These are phyloP conservation scores for Acorus calamus DNA, from an alignment of 106 monocot genomes.

Conservation along the genomic window DNA sequence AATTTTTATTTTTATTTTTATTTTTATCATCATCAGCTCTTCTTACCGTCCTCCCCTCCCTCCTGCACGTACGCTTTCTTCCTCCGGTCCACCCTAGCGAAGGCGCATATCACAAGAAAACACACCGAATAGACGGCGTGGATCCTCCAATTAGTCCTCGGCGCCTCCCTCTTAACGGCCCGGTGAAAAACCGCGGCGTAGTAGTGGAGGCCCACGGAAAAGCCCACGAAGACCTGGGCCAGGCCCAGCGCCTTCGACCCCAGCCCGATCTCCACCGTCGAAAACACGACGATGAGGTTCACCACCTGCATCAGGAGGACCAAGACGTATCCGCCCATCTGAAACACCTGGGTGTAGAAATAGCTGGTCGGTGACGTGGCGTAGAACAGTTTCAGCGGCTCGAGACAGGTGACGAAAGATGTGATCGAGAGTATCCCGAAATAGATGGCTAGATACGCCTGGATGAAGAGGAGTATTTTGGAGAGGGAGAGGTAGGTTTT, in stretches of 20 bases:
- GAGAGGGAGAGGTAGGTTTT: slow-evolving; percentile 35
- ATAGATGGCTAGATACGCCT: slow-evolving; percentile 71
- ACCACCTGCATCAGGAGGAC: slow-evolving; percentile 39
- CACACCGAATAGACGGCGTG: slow-evolving; percentile 67
- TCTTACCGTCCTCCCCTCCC: slow-evolving; percentile 50
- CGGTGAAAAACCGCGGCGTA: slow-evolving; percentile 79
- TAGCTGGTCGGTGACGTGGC: slow-evolving; percentile 50
- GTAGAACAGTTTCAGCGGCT: slow-evolving; percentile 71
- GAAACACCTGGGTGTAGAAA: slow-evolving; percentile 63
- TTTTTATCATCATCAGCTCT: slow-evolving; percentile 22
- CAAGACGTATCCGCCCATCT: slow-evolving; percentile 50
- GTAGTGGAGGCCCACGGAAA: slow-evolving; percentile 78
- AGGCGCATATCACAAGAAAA: slow-evolving; percentile 53
- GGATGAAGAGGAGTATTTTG: slow-evolving; percentile 38
- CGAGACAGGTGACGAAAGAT: slow-evolving; percentile 48
- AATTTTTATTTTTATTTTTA: too few relatives aligned
- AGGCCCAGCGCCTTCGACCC: too few relatives aligned
- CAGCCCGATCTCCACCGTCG: slow-evolving; percentile 15
- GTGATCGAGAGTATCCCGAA: slow-evolving; percentile 62
- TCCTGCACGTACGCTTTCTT: slow-evolving; percentile 55
- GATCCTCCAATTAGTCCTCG: slow-evolving; percentile 67
- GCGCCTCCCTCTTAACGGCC: slow-evolving; percentile 59
- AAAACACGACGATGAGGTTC: slow-evolving; percentile 36
- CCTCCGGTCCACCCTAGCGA: slow-evolving; percentile 44
- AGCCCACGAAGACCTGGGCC: slow-evolving; percentile 27